Evolutionary conservation across 805 yeast genomes (phyloP).

Genomic region (Metschnikowia arizonensis): DNA sequence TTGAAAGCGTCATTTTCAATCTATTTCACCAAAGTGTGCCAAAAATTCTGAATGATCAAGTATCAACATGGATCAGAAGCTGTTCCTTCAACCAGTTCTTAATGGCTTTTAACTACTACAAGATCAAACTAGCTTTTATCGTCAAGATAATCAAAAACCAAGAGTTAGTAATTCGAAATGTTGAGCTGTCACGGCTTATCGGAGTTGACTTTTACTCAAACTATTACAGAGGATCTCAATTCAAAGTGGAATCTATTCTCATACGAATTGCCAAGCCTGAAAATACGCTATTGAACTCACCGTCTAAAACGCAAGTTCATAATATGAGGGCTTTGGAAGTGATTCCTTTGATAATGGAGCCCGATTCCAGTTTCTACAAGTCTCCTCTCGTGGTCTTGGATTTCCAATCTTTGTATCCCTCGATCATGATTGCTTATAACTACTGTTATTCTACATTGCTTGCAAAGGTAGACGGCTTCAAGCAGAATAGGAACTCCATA

Average conservation of each 20-base stretch:
- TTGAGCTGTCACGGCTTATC: slow-evolving; percentile 78
- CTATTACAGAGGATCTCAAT: slow-evolving; percentile 88
- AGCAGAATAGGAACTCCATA: slow-evolving; percentile 43
- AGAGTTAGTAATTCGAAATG: slow-evolving; percentile 65
- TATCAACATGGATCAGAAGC: slow-evolving; percentile 38
- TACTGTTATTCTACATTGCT: slow-evolving; percentile 74
- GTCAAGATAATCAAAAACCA: slow-evolving; percentile 50
- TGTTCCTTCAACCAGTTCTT: slow-evolving; percentile 37
- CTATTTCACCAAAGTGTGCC: slow-evolving; percentile 67
- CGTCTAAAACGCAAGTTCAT: slow-evolving; percentile 75
- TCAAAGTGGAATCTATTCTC: slow-evolving; percentile 83
- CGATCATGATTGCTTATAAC: slow-evolving; percentile 99
- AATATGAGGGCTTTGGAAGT: slow-evolving; percentile 82
- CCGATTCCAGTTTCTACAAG: slow-evolving; percentile 76
- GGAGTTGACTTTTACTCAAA: slow-evolving; percentile 91
- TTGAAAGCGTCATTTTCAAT: slow-evolving; percentile 74
- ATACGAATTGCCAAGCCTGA: slow-evolving; percentile 72
- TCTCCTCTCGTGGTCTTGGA: slow-evolving; percentile 89
- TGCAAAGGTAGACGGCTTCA: slow-evolving; percentile 56
- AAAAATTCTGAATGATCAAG: slow-evolving; percentile 43
- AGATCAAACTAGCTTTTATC: slow-evolving; percentile 41
- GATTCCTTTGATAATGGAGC: slow-evolving; percentile 91
- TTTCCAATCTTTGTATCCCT: slow-evolving; percentile 92
- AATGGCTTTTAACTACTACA: slow-evolving; percentile 44
- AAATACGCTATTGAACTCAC: slow-evolving; percentile 68